Percentiles rank a stretch among this genome's conserved stretches.
Conservation (phyloP, 148 eudicot species). For the Persicaria tinctoria region DNA sequence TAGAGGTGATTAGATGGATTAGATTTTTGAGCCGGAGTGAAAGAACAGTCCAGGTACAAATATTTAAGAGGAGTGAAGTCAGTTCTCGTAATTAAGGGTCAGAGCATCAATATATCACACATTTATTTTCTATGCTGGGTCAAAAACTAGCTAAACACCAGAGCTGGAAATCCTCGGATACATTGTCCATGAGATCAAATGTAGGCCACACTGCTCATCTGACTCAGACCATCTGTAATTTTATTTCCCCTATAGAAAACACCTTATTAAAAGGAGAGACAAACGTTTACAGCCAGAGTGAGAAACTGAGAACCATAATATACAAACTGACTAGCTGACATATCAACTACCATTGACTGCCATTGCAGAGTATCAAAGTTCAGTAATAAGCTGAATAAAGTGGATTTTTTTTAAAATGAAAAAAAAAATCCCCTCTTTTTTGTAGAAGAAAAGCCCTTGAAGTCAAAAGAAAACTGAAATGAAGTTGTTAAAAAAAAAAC, state of each 20-base stretch:
- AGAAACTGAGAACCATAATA: not conserved
- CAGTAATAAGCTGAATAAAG: not conserved
- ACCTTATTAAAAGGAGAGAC: not conserved
- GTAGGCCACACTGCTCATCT: not conserved
- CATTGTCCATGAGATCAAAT: not conserved
- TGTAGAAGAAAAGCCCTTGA: not conserved
- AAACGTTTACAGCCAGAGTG: not conserved
- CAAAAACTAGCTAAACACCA: not conserved
- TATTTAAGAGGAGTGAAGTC: not conserved
- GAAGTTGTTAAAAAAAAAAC: not conserved
- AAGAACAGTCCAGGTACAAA: not conserved
- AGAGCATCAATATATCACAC: not conserved
- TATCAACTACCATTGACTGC: not conserved
- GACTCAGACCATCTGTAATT: not conserved
- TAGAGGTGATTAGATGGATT: conserved; percentile 10
- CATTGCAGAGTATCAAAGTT: not conserved
- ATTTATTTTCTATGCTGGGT: not conserved
- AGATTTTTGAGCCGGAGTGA: not conserved
- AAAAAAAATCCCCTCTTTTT: not conserved
- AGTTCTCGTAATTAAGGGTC: not conserved
- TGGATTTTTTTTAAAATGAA: not conserved
- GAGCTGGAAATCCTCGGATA: not conserved
- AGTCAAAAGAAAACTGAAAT: not conserved
- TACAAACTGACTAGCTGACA: not conserved
- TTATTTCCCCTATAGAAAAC: not conserved